Conservation (phyloP, 768 basidiomycete genomes). For the Russula ochroleuca region DNA sequence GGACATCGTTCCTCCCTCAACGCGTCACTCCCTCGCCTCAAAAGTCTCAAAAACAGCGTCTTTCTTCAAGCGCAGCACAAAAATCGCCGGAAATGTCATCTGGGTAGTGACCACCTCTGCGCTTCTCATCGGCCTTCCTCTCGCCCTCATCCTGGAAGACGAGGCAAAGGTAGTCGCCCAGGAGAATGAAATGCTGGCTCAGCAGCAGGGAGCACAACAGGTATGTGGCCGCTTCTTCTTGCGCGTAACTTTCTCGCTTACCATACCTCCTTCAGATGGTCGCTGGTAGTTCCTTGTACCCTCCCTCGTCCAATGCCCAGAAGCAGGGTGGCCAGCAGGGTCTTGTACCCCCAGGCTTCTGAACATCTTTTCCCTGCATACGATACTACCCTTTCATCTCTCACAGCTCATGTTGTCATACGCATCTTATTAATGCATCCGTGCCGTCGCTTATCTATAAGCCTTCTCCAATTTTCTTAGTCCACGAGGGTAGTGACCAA, state of each 20-base stretch:
- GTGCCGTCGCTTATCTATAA: background rate
- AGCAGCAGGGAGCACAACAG: constrained; percentile 90
- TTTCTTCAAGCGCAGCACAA: constrained; percentile 62
- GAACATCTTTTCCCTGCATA: background rate
- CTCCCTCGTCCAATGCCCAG: constrained; percentile 17
- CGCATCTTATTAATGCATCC: constrained; percentile 11
- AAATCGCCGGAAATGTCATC: constrained; percentile 79
- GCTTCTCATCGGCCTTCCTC: constrained; percentile 86
- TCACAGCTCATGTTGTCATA: constrained; percentile 1
- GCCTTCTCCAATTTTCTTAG: background rate
- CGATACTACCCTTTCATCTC: background rate
- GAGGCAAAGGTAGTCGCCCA: constrained; percentile 92
- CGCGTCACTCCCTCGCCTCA: constrained; percentile 69
- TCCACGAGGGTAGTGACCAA: background rate
- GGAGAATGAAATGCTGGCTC: constrained; percentile 90
- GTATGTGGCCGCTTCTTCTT: constrained; percentile 36
- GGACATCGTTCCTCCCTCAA: constrained; percentile 92
- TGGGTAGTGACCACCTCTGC: constrained; percentile 96
- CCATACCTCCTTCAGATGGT: constrained; percentile 19
- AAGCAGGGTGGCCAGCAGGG: constrained; percentile 26
- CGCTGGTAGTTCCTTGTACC: constrained; percentile 25
- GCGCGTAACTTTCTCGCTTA: background rate
- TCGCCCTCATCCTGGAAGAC: constrained; percentile 91
- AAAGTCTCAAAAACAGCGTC: constrained; percentile 56
- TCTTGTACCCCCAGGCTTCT: constrained; percentile 28